A percentile compares a stretch with the other conserved stretches of the same genome.
Evolutionary conservation across 2,329 filamentous ascomycete genomes (phyloP).

Genomic region (Sphaerulina musiva): DNA sequence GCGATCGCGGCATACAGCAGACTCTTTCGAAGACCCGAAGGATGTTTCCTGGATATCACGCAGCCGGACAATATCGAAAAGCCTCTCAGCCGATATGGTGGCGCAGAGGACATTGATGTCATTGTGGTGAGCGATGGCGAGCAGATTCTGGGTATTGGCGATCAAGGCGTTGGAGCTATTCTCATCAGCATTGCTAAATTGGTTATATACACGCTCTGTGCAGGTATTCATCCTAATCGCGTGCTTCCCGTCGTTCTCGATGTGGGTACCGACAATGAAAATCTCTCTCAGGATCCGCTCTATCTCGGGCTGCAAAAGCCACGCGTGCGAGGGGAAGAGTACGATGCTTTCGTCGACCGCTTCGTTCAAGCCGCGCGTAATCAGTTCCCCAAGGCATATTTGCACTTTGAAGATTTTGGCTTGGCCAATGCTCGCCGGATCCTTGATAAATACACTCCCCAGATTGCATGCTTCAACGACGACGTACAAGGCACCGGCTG

Average conservation of each 20-base stretch:
- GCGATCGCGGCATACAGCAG: conserved; percentile 79
- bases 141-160: conserved; percentile 77
- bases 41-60: conserved; percentile 70
- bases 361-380: conserved; percentile 65
- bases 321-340: conserved; percentile 62
- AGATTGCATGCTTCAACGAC: conserved; percentile 83
- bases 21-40: conserved; percentile 70
- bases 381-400: conserved; percentile 70
- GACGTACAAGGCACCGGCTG: conserved; percentile 86
- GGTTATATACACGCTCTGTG: conserved; percentile 74
- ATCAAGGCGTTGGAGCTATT: conserved; percentile 79
- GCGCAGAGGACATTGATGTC: conserved; percentile 70
- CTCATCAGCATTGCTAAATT: conserved; percentile 80
- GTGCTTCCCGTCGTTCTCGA: conserved; percentile 77
- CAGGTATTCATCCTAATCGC: conserved; percentile 74
- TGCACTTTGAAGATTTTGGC: conserved; percentile 85
- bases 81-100: conserved; percentile 61
- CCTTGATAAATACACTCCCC: conserved; percentile 64
- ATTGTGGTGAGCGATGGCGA: conserved; percentile 75
- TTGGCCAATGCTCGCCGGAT: conserved; percentile 68
- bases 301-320: conserved; percentile 68
- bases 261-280: conserved; percentile 76
- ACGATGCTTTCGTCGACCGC: conserved; percentile 61
- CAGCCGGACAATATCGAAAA: conserved; percentile 57
- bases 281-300: conserved; percentile 65